Evolutionary conservation across 2,329 filamentous ascomycete genomes (phyloP).

Genomic region (Bipolaris zeicola): DNA sequence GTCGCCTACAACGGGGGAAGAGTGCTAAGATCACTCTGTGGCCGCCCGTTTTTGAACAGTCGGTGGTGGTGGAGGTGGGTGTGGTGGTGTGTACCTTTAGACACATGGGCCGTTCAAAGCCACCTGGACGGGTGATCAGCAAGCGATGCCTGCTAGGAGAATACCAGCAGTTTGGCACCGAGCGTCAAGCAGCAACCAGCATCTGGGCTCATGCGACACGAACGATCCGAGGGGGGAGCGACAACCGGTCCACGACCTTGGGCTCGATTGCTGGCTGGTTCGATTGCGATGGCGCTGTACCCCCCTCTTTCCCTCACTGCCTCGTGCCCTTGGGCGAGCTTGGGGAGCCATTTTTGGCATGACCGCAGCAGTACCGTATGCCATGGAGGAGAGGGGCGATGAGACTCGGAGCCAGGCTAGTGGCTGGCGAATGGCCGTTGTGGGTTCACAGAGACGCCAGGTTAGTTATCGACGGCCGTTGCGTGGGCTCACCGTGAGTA

Average conservation of each 20-base stretch:
- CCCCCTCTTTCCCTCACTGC: constrained; percentile 18
- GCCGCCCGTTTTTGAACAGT: constrained; percentile 31
- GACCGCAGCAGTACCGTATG: constrained; percentile 11
- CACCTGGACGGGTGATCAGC: constrained; percentile 46
- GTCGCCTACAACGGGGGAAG: constrained; percentile 2
- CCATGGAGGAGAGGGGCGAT: not conserved
- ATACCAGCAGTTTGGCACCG: constrained; percentile 40
- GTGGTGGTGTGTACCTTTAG: constrained; percentile 9
- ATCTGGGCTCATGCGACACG: constrained; percentile 23
- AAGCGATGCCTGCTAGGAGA: constrained; percentile 27
- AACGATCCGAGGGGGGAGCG: constrained; percentile 23
- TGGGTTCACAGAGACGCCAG: constrained; percentile 4
- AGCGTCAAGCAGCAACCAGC: constrained; percentile 14
- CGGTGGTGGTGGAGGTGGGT: constrained; percentile 5
- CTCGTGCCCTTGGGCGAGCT: constrained; percentile 14
- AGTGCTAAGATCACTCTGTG: constrained; percentile 5
- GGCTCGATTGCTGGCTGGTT: constrained; percentile 28
- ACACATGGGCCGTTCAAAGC: constrained; percentile 39
- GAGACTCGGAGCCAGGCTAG: not conserved
- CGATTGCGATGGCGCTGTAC: constrained; percentile 34
- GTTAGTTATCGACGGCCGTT: constrained; percentile 18
- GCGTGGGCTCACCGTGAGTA: constrained; percentile 30
- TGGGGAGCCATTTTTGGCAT: constrained; percentile 21
- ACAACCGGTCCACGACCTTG: constrained; percentile 15
- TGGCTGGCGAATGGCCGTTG: constrained; percentile 11